Evolutionary conservation across 2,329 filamentous ascomycete species (phyloP).

Genomic region (Pseudocercospora ulei): DNA sequence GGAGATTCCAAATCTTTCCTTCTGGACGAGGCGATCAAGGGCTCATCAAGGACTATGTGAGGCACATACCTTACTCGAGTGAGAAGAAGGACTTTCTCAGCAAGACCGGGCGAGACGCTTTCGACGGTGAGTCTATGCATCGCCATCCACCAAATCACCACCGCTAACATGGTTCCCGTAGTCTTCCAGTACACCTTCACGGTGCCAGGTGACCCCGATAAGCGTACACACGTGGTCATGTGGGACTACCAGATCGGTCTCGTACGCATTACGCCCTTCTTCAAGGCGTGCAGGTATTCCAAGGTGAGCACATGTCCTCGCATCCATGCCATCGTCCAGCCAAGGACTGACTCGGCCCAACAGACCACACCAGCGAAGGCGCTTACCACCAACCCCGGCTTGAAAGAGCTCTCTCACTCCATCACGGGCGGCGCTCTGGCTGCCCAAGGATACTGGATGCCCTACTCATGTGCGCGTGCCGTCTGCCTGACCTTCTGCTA

Average conservation of each 20-base stretch:
- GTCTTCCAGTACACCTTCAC: slow-evolving; percentile 79
- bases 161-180: slow-evolving; percentile 36
- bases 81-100: slow-evolving; percentile 81
- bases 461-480: slow-evolving; percentile 73
- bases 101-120: slow-evolving; percentile 77
- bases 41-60: slow-evolving; percentile 41
- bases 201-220: slow-evolving; percentile 52
- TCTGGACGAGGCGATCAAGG: slow-evolving; percentile 41
- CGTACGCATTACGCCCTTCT: slow-evolving; percentile 87
- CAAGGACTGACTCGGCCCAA: slow-evolving; percentile 7
- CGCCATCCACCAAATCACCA: too few species aligned
- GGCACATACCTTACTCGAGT: slow-evolving; percentile 85
- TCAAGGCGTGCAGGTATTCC: slow-evolving; percentile 77
- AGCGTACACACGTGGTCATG: slow-evolving; percentile 54
- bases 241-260: slow-evolving; percentile 97
- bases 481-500: slow-evolving; percentile 85
- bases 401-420: slow-evolving; percentile 82
- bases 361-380: slow-evolving; percentile 86
- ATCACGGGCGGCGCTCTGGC: slow-evolving; percentile 86
- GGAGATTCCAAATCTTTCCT: slow-evolving; percentile 56
- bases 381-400: slow-evolving; percentile 56
- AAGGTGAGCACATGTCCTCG: slow-evolving; percentile 61
- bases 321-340: slow-evolving; percentile 8
- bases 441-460: slow-evolving; percentile 98
- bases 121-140: slow-evolving; percentile 57